Conservation (phyloP, 164 flowering plant genomes). For the Warburgia ugandensis region DNA sequence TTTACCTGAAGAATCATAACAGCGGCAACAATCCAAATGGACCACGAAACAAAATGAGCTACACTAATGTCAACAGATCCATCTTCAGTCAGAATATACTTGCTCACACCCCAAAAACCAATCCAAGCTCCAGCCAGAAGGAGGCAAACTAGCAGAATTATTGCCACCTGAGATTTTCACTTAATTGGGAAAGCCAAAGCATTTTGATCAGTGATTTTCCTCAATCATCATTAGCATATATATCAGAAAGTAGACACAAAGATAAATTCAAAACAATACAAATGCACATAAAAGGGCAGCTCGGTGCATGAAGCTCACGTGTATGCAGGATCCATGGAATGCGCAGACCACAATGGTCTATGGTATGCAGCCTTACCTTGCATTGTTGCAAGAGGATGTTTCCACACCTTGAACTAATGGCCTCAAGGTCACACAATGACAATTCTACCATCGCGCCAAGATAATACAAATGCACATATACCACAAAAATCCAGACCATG, state of each 20-base stretch:
- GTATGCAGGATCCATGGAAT: too few species aligned
- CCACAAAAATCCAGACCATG: too few species aligned
- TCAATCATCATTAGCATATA: too few species aligned
- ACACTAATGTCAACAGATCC: constrained; percentile 64
- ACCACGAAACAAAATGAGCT: constrained; percentile 63
- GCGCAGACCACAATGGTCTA: too few species aligned
- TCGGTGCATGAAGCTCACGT: too few species aligned
- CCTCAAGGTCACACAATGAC: too few species aligned
- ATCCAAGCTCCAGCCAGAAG: constrained; percentile 86
- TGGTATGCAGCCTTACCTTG: too few species aligned
- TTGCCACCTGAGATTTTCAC: constrained; percentile 48
- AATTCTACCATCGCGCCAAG: too few species aligned
- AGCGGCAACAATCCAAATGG: constrained; percentile 58
- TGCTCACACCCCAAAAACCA: constrained; percentile 88
- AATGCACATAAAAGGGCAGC: background rate
- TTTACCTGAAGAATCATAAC: constrained; percentile 70
- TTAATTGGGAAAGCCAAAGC: constrained; percentile 6
- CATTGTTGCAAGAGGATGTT: too few species aligned
- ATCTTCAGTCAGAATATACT: constrained; percentile 68
- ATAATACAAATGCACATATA: too few species aligned
- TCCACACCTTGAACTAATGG: too few species aligned
- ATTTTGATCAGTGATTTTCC: background rate
- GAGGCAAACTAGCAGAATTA: constrained; percentile 48
- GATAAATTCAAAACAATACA: background rate
- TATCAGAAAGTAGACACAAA: too few species aligned